phyloP scores from a whole-genome alignment of 2,329 filamentous ascomycete genomes.

The Sarocladium oryzae region DNA sequence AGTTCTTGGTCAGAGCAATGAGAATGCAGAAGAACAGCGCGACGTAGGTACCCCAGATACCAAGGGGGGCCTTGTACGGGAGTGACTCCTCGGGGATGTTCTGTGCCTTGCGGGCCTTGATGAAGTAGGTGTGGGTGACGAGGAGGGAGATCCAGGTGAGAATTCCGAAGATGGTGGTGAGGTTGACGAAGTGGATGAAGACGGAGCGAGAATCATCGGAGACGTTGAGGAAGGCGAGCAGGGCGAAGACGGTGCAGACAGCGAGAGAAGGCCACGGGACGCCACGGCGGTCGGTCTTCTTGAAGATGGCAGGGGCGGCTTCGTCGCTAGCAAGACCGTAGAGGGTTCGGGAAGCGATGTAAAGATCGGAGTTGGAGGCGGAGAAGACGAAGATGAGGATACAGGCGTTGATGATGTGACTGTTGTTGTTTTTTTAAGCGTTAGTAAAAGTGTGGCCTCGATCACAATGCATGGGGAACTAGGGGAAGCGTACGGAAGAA shows the following conservation, averaged over 20 bases:
- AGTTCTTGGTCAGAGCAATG: conserved; percentile 79
- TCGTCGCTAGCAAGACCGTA: conserved; percentile 68
- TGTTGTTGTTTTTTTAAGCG: not conserved
- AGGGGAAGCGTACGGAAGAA: not conserved
- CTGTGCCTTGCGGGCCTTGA: conserved; percentile 56
- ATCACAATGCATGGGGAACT: not conserved
- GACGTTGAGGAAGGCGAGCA: conserved; percentile 65
- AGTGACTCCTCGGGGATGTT: conserved; percentile 47
- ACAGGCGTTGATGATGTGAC: conserved; percentile 69
- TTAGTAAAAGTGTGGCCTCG: no score
- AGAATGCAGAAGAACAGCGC: conserved; percentile 65
- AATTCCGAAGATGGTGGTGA: conserved; percentile 60
- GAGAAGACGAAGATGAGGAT: conserved; percentile 67
- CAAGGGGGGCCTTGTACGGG: conserved; percentile 64
- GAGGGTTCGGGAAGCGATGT: conserved; percentile 68
- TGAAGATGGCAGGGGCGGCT: conserved; percentile 64
- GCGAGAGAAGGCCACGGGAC: conserved; percentile 53
- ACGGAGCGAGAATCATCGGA: conserved; percentile 47
- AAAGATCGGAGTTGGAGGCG: conserved; percentile 69
- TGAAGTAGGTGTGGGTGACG: conserved; percentile 61
- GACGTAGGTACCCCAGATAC: conserved; percentile 60
- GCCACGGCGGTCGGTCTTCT: conserved; percentile 59
- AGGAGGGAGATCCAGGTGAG: conserved; percentile 63
- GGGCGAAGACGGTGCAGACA: conserved; percentile 53
- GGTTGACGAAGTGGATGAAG: conserved; percentile 61